Base-by-base conservation (phyloP, 2,329 filamentous ascomycete genomes). In the Colletotrichum gloeosporioides region DNA sequence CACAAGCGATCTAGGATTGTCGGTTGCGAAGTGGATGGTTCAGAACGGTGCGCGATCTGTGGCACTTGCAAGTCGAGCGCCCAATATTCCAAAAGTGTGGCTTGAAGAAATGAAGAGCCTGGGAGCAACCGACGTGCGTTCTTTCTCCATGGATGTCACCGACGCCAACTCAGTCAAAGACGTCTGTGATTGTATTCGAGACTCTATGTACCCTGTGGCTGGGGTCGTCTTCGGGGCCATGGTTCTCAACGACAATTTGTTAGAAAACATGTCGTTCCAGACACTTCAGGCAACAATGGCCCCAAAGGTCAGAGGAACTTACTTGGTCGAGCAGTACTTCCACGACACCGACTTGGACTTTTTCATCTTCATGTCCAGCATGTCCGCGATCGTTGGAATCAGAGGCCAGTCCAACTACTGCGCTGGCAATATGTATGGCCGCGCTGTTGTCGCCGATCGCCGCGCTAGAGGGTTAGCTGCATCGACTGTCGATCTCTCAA, bases 221-320 rank as follows among this genome's bases (percentile, higher is more conserved):
- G 88, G 88, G 13, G 85, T 88, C 1, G 82, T 81, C 1, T 82
- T 88, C 39, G 88, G 83, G 1, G 87, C 88, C 10, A 86, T 89
- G 85, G 84, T 89, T 4, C 80, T 90, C 0, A 71, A 79, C 3
- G 87, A 89, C 71, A 74, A 16, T 27, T 67, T 80, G 2, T 81
- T 87, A 63, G 69, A 62, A 4, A 80, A 82, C 29, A 82, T 82
- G 81, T 74, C 77, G 18, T 70, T 84, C 31, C 69, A 73, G 6
- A 76, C 67, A n/a, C 88, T 85, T 83, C 75, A 80, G 4, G 78
- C 78, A 3, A 80, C 81, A 1, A 64, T 85, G 1, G 65, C 67
- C 9, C 84, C 85, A 34, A 87, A 87, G 78, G 79, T 87, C 1
- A 69, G 81, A 2, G 85, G 85, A 7, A 78, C 77, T 1, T 62